phyloP scores from a whole-genome alignment of 345 rosid genomes.

The Eutrema japonicum region DNA sequence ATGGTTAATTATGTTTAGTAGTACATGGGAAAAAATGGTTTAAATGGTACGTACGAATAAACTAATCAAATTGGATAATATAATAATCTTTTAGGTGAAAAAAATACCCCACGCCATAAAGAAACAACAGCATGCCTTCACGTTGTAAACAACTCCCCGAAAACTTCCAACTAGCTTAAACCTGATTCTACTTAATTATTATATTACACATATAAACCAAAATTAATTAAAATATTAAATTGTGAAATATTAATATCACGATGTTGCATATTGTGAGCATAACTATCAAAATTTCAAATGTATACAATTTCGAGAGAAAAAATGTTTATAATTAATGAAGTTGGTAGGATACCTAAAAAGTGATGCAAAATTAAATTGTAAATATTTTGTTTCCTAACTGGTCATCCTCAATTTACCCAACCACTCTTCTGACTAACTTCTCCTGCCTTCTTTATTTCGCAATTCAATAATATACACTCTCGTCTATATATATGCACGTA shows the following conservation, averaged over 20 bases:
- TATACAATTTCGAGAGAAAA: background rate
- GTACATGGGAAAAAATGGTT: background rate
- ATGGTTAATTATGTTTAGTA: background rate
- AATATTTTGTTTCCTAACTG: constrained; percentile 40
- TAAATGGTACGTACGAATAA: background rate
- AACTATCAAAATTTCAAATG: constrained; percentile 3
- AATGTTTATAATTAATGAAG: constrained; percentile 37
- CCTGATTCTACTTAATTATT: constrained; percentile 19
- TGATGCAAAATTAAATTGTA: constrained; percentile 36
- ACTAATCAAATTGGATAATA: constrained; percentile 14
- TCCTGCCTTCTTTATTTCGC: constrained; percentile 44
- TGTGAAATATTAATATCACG: background rate
- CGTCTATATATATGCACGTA: constrained; percentile 1
- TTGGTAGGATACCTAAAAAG: constrained; percentile 46
- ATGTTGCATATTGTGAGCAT: background rate
- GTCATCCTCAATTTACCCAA: constrained; percentile 50
- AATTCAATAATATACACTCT: constrained; percentile 36
- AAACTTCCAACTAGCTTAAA: constrained; percentile 42
- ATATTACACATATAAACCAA: background rate
- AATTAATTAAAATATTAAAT: background rate
- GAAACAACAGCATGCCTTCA: constrained; percentile 41
- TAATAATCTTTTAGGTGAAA: constrained; percentile 7
- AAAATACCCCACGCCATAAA: constrained; percentile 46
- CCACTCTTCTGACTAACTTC: constrained; percentile 48
- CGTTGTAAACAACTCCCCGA: constrained; percentile 39